Evolutionary conservation across 495 filamentous ascomycete genomes (phyloP), one percentile per base, ranked within the genome.

Genomic region (Neurospora sp.): DNA sequence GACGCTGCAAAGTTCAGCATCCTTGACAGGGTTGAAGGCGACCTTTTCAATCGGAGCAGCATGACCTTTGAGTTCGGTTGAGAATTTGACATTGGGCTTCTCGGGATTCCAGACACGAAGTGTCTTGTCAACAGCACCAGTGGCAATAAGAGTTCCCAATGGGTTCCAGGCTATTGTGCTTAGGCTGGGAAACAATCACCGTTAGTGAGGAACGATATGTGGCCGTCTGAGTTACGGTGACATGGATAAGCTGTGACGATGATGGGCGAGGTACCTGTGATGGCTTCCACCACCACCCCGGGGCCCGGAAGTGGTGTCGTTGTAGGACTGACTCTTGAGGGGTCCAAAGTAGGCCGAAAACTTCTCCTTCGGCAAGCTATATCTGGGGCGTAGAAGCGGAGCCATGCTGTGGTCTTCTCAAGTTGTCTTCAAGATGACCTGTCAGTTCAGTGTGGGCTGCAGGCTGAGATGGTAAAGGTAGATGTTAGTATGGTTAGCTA

Each of bases 31-130:
- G 77, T 97, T 94, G 84, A 96, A 99, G 5, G 92, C 88, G 3
- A 98, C 91, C 74, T 93, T 92, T 81, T 98, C 95, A 20, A 98
- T 91, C 9, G 85, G 85, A 11, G 89, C 90, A 3, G 87, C 82
- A 80, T 96, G 93, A 7, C 94, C 94, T 71, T 91, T 91, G 73
- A 97, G 87, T 75, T 97, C 94, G 1, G 94, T 97, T 12, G 92
- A 92, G 79, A 94, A 90, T 76, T 89, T 90, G 39, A 92, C 89
- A 79, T 92, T 88, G 31, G 91, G 88, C 77, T 93, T 92, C 73
- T 97, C 94, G 0, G 93, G 94, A 79, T 97, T 97, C 94, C 94
- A 85, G 46, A 97, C 93, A 69, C 94, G 90, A 38, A 98, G 81
- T 14, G 93, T 93, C 71, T 91, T 90, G 79, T 97, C 92, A 10